Evolutionary conservation across 805 yeast genomes (phyloP), one percentile per base, ranked within the genome.

Genomic region (Danielia oregonensis): DNA sequence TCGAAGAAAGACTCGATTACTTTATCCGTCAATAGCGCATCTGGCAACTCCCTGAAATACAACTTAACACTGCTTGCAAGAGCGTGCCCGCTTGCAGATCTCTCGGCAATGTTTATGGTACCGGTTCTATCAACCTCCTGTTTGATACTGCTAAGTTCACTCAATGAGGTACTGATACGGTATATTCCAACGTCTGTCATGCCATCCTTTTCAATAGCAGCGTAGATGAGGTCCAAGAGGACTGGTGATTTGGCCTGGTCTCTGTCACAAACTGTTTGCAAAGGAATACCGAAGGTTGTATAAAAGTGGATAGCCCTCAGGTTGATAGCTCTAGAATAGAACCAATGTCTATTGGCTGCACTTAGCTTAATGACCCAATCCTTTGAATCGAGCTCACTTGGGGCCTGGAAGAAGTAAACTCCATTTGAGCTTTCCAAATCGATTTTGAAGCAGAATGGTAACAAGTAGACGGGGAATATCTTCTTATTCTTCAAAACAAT

Each of bases 151-250:
- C 52, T 61, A 42, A 76, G 60, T 24, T 71, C 74, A 39, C 69
- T 62, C 17, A 74, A 43, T 0, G 79, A 72, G 0, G 79, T 72
- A 51, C 78, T 71, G 42, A 74, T 76, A 55, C 97, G 77, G 57
- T 91, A 91, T 10, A 91, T 68, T 12, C 97, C 97, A 35, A 86
- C 85, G 54, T 89, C 97, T 46, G 86, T 88, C 18, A 91, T 56
- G 0, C 97, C 96, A 35, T 89, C 76, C n/a, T 68, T 61, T 57
- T 91, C 97, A 44, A 91, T 84, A 46, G 82, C 93, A 29, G 70
- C 70, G 46, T 88, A 68, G 28, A 91, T 61, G 37, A 72, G 70
- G 23, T 72, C 78, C 37, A 89, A 77, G 27, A 89, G 75, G 5
- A 54, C 60, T 1, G 97, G 97, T 21, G 79, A 63, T 2, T 60